phyloP scores from a whole-genome alignment of 2,329 filamentous ascomycete genomes.

The Sphaceloma murrayae region DNA sequence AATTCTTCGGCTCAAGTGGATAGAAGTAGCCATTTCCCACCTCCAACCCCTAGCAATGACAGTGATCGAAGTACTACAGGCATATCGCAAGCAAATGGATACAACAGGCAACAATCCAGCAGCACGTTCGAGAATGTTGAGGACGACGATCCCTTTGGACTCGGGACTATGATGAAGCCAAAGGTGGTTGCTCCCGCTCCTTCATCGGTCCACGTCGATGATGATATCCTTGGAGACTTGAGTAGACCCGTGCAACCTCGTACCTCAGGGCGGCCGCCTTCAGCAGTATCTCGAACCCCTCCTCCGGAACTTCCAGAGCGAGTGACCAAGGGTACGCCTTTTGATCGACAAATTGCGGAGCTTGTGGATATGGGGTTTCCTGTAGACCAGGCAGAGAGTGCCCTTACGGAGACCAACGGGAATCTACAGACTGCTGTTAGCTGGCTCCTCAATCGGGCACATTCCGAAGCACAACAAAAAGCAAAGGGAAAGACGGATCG shows the following conservation, averaged over 20 bases:
- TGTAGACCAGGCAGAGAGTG: constrained; percentile 68
- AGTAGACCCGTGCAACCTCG: constrained; percentile 43
- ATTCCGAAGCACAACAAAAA: constrained; percentile 70
- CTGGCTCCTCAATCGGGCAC: constrained; percentile 84
- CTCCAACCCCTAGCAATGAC: constrained; percentile 28
- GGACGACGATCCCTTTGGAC: constrained; percentile 77
- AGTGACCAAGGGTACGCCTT: constrained; percentile 33
- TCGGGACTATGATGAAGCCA: constrained; percentile 38
- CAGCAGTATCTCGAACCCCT: constrained; percentile 19
- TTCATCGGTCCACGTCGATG: constrained; percentile 42
- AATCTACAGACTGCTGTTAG: constrained; percentile 82
- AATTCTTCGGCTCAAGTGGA: constrained; percentile 50
- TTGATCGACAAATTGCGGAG: constrained; percentile 75
- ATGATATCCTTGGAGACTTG: constrained; percentile 53
- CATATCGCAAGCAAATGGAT: constrained; percentile 12
- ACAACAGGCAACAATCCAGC: not conserved
- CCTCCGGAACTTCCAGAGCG: not conserved
- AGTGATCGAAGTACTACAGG: constrained; percentile 36
- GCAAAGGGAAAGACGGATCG: constrained; percentile 30
- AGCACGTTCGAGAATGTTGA: constrained; percentile 39
- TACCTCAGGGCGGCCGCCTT: constrained; percentile 39
- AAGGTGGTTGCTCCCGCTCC: constrained; percentile 20
- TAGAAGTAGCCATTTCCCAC: constrained; percentile 50
- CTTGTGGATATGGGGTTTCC: constrained; percentile 93
- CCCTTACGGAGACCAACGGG: constrained; percentile 68